A percentile compares a stretch with the other conserved stretches of the same genome.
Conservation (phyloP, 208 protist species). For the Leishmania turanica region DNA sequence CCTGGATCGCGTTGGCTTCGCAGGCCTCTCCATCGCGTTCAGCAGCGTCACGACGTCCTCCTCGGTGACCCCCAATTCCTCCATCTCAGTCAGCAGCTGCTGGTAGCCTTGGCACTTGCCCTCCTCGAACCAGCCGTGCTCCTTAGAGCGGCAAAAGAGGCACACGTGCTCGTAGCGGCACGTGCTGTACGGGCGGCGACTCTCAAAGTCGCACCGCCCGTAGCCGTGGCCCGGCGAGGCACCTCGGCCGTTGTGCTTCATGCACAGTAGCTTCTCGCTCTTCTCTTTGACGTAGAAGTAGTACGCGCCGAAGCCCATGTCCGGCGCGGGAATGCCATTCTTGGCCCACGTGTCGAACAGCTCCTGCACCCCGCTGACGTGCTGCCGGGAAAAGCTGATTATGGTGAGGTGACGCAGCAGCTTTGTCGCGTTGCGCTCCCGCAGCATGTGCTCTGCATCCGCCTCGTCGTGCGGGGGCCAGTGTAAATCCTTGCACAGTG, state of each 20-base stretch:
- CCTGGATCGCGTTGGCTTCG: constrained; percentile 12
- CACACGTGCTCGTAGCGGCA: constrained; percentile 82
- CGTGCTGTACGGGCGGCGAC: constrained; percentile 54
- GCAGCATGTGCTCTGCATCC: constrained; percentile 50
- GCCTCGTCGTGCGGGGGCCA: constrained; percentile 56
- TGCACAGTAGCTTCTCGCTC: constrained; percentile 61
- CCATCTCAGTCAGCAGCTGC: constrained; percentile 59
- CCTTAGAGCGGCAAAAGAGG: constrained; percentile 65
- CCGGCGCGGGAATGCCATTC: constrained; percentile 66
- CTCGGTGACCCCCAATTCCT: constrained; percentile 53
- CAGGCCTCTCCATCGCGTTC: constrained; percentile 57
- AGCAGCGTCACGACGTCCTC: constrained; percentile 55
- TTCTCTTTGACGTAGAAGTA: constrained; percentile 80
- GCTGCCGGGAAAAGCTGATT: constrained; percentile 54
- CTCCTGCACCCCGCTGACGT: constrained; percentile 50
- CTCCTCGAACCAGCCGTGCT: constrained; percentile 86
- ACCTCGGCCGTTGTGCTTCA: constrained; percentile 78
- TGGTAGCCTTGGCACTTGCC: constrained; percentile 64
- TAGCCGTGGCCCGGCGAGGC: constrained; percentile 53
- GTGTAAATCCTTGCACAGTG: constrained; percentile 23
- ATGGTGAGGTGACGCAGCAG: constrained; percentile 70
- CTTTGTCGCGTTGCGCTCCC: constrained; percentile 39
- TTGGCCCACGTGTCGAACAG: constrained; percentile 65
- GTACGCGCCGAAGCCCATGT: constrained; percentile 74
- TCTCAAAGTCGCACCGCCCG: constrained; percentile 74